Base-by-base conservation (phyloP, 2,329 filamentous ascomycete genomes). In the Fusarium buharicum region DNA sequence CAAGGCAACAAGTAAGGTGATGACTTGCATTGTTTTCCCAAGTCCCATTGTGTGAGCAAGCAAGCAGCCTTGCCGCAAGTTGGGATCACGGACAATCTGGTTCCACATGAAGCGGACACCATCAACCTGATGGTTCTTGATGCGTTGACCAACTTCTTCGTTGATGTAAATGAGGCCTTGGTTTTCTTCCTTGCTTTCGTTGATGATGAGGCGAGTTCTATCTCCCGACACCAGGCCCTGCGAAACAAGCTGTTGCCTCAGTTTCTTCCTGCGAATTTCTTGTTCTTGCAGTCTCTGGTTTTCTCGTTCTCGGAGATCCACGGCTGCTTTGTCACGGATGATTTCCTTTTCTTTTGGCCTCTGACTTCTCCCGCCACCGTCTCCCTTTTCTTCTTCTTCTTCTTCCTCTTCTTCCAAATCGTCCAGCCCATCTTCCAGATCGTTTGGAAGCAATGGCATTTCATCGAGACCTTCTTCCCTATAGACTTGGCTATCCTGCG, bases 81-180 rank as follows among this genome's bases (percentile, higher is more conserved):
- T 77, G 2, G 79, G 73, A 51, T 87, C 83, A 28, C 83, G 81
- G 6, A 94, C 85, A 39, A 97, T 79, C 62, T 94, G 90, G 65
- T 92, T 88, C 92, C 93, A 97, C 80, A 97, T 85, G 75, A 97
- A 97, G 11, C 89, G 88, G 17, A 97, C 86, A 2, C 93, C 93
- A 1, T 86, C 81, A 41, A 96, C 81, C 71, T 97, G 93, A 74
- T 97, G 92, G 9, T 86, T 81, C 68, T 95, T 94, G 59, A 96
- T 90, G 6, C 78, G 79, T 8, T 68, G 70, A 1, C 85, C 88
- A 50, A 94, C 91, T 8, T 83, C 74, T 0, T 82, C 74, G 64
- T 90, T 82, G 46, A 96, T 76, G 60, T 86, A 89, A 24, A 92
- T 84, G 41, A 87, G 80, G 0, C 81, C 81, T 62, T 90, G 78